These are phyloP conservation scores for Jatropha curcas DNA, from an alignment of 345 rosid species.

Conservation along the genomic window DNA sequence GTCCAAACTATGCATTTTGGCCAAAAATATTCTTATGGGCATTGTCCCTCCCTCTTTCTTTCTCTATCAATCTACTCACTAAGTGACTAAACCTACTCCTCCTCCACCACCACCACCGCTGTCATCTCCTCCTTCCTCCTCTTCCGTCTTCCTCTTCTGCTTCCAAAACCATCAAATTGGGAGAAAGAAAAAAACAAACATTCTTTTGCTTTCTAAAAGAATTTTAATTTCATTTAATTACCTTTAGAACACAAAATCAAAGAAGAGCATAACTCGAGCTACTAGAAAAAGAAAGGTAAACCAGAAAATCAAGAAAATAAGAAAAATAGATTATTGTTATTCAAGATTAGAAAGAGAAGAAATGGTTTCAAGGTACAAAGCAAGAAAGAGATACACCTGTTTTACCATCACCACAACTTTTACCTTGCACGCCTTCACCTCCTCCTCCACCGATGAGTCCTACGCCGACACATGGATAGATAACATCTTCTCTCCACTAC, in stretches of 20 bases:
- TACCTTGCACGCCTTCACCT: slow-evolving; percentile 31
- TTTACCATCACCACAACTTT: slow-evolving; percentile 26
- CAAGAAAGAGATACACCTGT: slow-evolving; percentile 69
- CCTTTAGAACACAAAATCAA: slow-evolving; percentile 12
- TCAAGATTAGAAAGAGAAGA: slow-evolving; percentile 81
- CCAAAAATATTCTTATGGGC: too few relatives aligned
- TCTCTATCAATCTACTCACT: neutral
- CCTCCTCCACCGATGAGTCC: slow-evolving; percentile 75
- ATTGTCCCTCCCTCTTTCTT: slow-evolving; percentile 6
- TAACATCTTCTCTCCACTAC: slow-evolving; percentile 16
- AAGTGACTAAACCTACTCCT: slow-evolving; percentile 5
- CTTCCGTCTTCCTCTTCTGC: too few relatives aligned
- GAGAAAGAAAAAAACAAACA: neutral
- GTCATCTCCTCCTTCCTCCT: too few relatives aligned
- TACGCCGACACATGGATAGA: slow-evolving; percentile 74
- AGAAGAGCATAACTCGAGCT: neutral
- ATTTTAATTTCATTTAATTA: neutral
- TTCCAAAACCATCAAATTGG: neutral
- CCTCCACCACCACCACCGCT: neutral
- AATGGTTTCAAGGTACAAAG: slow-evolving; percentile 83
- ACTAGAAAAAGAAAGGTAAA: neutral
- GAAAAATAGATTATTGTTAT: slow-evolving; percentile 79
- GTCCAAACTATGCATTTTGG: too few relatives aligned
- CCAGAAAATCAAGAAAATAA: slow-evolving; percentile 10
- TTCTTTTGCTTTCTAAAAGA: slow-evolving; percentile 7